phyloP scores from a whole-genome alignment of 805 yeast genomes.

The Candida boleticola region DNA sequence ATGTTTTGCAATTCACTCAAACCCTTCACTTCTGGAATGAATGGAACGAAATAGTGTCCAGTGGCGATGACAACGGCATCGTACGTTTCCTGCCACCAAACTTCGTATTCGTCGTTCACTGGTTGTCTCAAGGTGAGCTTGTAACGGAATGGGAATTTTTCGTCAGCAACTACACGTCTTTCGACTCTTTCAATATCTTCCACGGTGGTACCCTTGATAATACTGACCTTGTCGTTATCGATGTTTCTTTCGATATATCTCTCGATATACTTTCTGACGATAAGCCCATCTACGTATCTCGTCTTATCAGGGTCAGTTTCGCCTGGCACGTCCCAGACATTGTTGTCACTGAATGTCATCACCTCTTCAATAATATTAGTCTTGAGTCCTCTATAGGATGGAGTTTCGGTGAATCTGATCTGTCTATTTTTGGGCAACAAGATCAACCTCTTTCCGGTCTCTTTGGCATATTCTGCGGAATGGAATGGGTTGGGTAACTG shows the following conservation, averaged over 20 bases:
- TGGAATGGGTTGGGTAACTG: conserved; percentile 26
- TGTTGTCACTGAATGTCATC: conserved; percentile 45
- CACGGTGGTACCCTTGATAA: conserved; percentile 33
- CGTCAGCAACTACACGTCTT: conserved; percentile 3
- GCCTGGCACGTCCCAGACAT: conserved; percentile 30
- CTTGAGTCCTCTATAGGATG: conserved; percentile 23
- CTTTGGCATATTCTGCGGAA: not conserved
- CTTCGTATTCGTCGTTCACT: conserved; percentile 21
- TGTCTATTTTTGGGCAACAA: conserved; percentile 14
- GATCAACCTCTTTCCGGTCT: conserved; percentile 7
- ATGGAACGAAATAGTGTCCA: conserved; percentile 50
- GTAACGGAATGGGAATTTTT: conserved; percentile 11
- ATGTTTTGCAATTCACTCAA: conserved; percentile 28
- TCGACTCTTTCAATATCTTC: conserved; percentile 31
- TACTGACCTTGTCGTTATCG: conserved; percentile 16
- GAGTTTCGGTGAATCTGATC: conserved; percentile 29
- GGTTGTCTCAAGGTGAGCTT: conserved; percentile 19
- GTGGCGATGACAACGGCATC: conserved; percentile 45
- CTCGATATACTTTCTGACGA: conserved; percentile 27
- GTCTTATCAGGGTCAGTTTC: conserved; percentile 17
- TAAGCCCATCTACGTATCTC: conserved; percentile 24
- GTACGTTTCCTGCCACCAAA: conserved; percentile 37
- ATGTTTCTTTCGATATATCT: conserved; percentile 22
- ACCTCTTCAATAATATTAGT: conserved; percentile 44
- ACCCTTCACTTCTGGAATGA: conserved; percentile 43